phyloP scores from a whole-genome alignment of 371 early-diverging fungal species.

The Gilbertella persicaria region DNA sequence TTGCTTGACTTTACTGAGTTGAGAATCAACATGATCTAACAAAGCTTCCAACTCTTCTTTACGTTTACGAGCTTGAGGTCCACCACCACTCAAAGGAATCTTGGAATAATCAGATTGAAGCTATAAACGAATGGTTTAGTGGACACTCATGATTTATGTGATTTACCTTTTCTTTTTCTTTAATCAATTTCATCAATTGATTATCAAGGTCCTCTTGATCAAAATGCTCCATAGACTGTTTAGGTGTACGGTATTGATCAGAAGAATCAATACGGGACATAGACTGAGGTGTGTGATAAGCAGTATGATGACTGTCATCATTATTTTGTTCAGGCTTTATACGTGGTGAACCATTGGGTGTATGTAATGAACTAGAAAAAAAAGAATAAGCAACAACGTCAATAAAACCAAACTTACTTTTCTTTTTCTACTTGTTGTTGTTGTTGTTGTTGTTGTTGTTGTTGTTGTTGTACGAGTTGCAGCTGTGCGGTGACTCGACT shows the following conservation, averaged over 20 bases:
- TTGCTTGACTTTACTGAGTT: constrained; percentile 52
- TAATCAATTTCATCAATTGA: constrained; percentile 23
- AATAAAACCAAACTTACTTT: constrained; percentile 3
- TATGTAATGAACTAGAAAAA: constrained; percentile 11
- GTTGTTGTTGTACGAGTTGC: constrained; percentile 4
- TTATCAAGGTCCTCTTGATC: constrained; percentile 24
- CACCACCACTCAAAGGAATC: constrained; percentile 55
- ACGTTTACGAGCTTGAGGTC: constrained; percentile 49
- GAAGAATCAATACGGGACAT: not conserved
- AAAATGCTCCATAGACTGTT: not conserved
- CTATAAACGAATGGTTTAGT: constrained; percentile 18
- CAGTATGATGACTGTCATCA: not conserved
- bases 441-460: constrained; percentile 1
- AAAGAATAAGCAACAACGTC: constrained; percentile 3
- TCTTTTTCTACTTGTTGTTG: constrained; percentile 6
- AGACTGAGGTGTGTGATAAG: not conserved
- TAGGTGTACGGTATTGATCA: constrained; percentile 1
- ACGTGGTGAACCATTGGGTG: constrained; percentile 25
- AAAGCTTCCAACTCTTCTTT: constrained; percentile 55
- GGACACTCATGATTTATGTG: too few relatives aligned
- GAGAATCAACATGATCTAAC: constrained; percentile 54
- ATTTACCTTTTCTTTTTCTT: constrained; percentile 33
- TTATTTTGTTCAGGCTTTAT: constrained; percentile 7
- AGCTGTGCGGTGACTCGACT: constrained; percentile 2
- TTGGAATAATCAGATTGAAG: constrained; percentile 54